A percentile compares a stretch with the other conserved stretches of the same genome.
These are phyloP conservation scores for Termitomyces titanicus DNA, from an alignment of 768 basidiomycete species.

Conservation along the genomic window DNA sequence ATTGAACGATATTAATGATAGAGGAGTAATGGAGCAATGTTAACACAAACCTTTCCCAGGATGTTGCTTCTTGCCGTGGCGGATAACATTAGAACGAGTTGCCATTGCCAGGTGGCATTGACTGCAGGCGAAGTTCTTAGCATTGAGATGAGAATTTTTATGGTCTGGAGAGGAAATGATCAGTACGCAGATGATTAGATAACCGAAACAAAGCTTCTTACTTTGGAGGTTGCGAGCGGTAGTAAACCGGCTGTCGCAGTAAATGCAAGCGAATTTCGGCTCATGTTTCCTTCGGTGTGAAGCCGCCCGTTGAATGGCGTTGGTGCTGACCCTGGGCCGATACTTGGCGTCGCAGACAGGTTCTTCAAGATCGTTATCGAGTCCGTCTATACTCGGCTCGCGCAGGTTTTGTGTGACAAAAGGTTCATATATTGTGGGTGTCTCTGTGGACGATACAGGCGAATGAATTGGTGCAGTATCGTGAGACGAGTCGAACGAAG, in stretches of 20 bases:
- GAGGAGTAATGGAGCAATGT: not conserved
- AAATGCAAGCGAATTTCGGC: not conserved
- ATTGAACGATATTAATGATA: not conserved
- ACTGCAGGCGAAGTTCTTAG: constrained; percentile 11
- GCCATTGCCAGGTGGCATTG: constrained; percentile 4
- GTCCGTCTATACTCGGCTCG: not conserved
- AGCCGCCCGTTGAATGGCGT: constrained; percentile 1
- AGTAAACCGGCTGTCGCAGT: constrained; percentile 1
- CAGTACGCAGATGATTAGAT: not conserved
- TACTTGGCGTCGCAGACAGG: not conserved
- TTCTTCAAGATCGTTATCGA: not conserved
- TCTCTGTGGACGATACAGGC: not conserved
- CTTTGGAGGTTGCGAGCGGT: constrained; percentile 2
- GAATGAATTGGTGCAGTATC: not conserved
- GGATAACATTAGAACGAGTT: constrained; percentile 9
- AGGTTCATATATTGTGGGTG: no score
- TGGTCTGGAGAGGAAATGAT: constrained; percentile 8
- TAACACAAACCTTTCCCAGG: constrained; percentile 2
- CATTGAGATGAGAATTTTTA: constrained; percentile 9
- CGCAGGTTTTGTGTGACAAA: not conserved
- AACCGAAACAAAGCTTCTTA: not conserved
- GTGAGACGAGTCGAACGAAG: not conserved
- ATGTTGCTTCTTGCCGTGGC: constrained; percentile 9
- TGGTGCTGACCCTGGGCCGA: not conserved
- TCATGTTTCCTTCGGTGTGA: constrained; percentile 2